phyloP scores from a whole-genome alignment of 768 basidiomycete species.

The Rhodotorula paludigena region DNA sequence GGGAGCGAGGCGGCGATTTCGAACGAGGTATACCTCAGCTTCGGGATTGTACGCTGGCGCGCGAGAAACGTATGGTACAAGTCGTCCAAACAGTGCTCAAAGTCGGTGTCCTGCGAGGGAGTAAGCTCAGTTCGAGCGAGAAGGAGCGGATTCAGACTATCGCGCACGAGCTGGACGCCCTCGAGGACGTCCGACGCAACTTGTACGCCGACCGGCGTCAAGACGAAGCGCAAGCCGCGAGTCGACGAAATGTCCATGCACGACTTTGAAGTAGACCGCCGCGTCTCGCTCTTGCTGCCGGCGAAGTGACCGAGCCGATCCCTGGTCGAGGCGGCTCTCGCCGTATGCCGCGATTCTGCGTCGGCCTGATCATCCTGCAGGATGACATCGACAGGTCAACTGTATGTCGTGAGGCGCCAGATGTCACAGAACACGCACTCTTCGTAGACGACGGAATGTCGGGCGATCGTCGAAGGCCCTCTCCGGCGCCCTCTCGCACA shows the following conservation, averaged over 20 bases:
- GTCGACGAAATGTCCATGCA: constrained; percentile 6
- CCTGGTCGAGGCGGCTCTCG: too few relatives aligned
- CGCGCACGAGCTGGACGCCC: constrained; percentile 1
- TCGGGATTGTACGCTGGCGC: background rate
- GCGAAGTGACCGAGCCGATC: background rate
- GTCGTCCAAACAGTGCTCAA: constrained; percentile 33
- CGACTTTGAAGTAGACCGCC: background rate
- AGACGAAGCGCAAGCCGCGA: constrained; percentile 9
- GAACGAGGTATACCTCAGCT: background rate
- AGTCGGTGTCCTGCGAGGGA: constrained; percentile 3
- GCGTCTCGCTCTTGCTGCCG: background rate
- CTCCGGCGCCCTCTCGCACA: constrained; percentile 19
- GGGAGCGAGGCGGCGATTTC: constrained; percentile 2
- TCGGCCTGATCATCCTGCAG: too few relatives aligned
- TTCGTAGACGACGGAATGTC: constrained; percentile 2
- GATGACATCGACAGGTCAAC: too few relatives aligned
- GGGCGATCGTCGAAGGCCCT: constrained; percentile 12
- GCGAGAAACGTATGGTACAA: constrained; percentile 12
- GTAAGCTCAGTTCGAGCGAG: accelerated
- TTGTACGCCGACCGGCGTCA: constrained; percentile 21
- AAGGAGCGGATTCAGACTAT: background rate
- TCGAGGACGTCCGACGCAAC: constrained; percentile 21
- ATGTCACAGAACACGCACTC: background rate
- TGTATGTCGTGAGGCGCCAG: too few relatives aligned
- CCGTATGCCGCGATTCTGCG: too few relatives aligned